Evolutionary conservation across 768 basidiomycete species (phyloP), one percentile per base, ranked within the genome.

Genomic region (Suillus bovinus): DNA sequence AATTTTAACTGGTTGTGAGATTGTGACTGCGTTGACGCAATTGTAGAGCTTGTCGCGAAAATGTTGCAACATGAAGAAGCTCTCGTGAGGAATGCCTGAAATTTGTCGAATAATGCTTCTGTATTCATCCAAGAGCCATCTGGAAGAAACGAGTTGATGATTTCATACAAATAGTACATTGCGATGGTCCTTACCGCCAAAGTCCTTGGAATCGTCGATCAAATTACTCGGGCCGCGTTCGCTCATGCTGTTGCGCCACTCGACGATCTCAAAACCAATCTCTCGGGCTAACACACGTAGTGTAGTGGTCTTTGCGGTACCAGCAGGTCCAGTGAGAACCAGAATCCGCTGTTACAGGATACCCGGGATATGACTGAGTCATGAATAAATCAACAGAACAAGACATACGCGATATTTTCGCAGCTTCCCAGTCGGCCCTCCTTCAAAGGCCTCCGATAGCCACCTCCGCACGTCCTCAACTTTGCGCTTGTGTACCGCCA

Each of bases 221-320:
- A 73, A 70, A 38, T 61, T 50, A 14, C 60, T 59, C 29, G 73
- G 64, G 33, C 72, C 71, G 24, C 73, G 71, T 53, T 90, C 89
- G 50, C 84, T 87, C 60, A 84, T 78, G 0, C 84, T 76, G 70
- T 90, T 93, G 50, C 83, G 79, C 93, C 95, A 98, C 71, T 99
- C 96, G 27, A 94, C 70, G 39, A 97, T 81, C 56, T 95, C 90
- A 59, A 92, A 86, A 2, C 81, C 85, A 67, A 96, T 75, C 68
- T 96, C 93, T 17, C 76, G 77, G 0, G 92, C 81, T 24, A 99
- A 77, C 2, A 94, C 83, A 31, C 85, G 84, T 3, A 99, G 67
- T 0, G 93, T 93, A 0, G 94, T 84, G 0, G 96, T 97, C 79
- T 99, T 99, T 0, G 86, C 96, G 0, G 87, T 85, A 1, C 96